Base-by-base conservation (phyloP, 352 stramenopile species). In the Globisporangium orthogonon region DNA sequence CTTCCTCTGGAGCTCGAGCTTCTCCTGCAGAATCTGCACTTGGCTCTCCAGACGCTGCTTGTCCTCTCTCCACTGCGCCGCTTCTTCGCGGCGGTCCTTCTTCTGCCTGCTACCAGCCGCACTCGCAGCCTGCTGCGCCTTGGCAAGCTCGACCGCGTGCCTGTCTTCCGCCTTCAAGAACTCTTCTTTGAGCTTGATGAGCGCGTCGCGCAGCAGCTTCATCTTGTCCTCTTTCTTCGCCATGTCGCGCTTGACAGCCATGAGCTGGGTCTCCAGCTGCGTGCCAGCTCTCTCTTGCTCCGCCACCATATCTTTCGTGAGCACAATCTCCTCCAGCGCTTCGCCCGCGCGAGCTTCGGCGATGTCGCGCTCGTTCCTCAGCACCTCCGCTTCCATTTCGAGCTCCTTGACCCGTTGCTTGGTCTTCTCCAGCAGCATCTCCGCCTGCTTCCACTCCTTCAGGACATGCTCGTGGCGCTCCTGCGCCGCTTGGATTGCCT, bases 121-220 rank as follows among this genome's bases (percentile, higher is more conserved):
- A n/a, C 52, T 67, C 54, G 74, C 66, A n/a, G 61, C 35, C 18
- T 79, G 67, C 35, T 88, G 77, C 1, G 78, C 70, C 51, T 82
- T 83, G 4, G 74, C 76, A 9, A 87, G 62, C 52, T 88, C 81
- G 31, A 89, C 69, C n/a, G 81, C 85, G 51, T 91, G 77, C 0
- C 77, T 67, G 63, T 96, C 80, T 60, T 96, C 82, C 1, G 75
- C 81, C 54, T 94, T 91, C 4, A 96, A 46, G 51, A 96, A 96
- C 58, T 95, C 89, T 52, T 96, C 80, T 59, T 96, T 97, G 4
- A 97, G 62, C 50, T 83, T 78, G 31, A 96, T 82, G 45, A 97
- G 80, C 3, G 87, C 86, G 28, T 91, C 81, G 7, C 86, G 72
- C 40, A 93, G 53, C 29, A 86, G 50, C 54, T 81, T 69, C 44